Evolutionary conservation across 1,284 basidiomycete genomes (phyloP).

Genomic region (Sanghuangporus weigelae): DNA sequence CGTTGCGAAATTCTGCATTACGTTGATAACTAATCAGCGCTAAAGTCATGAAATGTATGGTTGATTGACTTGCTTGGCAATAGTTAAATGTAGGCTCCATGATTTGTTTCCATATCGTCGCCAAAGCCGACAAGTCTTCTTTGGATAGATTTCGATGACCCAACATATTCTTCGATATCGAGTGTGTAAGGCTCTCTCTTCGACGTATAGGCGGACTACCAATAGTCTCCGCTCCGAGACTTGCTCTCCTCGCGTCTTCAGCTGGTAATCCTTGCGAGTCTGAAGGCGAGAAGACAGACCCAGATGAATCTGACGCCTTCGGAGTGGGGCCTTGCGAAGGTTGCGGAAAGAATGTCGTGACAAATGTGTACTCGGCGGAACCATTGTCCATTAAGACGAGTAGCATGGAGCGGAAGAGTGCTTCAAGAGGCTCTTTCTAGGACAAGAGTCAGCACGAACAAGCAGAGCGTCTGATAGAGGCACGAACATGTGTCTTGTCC

Average conservation of each 20-base stretch:
- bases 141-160: constrained; percentile 32
- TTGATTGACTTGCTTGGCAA: constrained; percentile 46
- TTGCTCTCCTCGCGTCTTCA: constrained; percentile 7
- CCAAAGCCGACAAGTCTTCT: constrained; percentile 52
- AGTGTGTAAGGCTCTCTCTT: constrained; percentile 9
- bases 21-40: not conserved
- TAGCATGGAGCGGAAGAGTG: constrained; percentile 76
- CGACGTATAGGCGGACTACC: constrained; percentile 14
- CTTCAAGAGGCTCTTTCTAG: constrained; percentile 82
- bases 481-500: constrained; percentile 73
- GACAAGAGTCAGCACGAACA: not conserved
- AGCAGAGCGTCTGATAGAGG: not conserved
- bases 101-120: constrained; percentile 83
- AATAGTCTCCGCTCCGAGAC: constrained; percentile 6
- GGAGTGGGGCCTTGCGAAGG: constrained; percentile 15
- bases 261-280: constrained; percentile 21
- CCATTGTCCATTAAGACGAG: constrained; percentile 93
- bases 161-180: constrained; percentile 4
- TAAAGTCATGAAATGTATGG: constrained; percentile 12
- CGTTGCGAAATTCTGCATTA: constrained; percentile 57
- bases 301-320: not conserved
- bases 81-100: constrained; percentile 87
- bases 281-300: constrained; percentile 31
- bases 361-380: constrained; percentile 84
- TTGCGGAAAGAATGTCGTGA: constrained; percentile 75